Base-by-base conservation (phyloP, 306 rosid genomes). In the Vachellia pachyceras region DNA sequence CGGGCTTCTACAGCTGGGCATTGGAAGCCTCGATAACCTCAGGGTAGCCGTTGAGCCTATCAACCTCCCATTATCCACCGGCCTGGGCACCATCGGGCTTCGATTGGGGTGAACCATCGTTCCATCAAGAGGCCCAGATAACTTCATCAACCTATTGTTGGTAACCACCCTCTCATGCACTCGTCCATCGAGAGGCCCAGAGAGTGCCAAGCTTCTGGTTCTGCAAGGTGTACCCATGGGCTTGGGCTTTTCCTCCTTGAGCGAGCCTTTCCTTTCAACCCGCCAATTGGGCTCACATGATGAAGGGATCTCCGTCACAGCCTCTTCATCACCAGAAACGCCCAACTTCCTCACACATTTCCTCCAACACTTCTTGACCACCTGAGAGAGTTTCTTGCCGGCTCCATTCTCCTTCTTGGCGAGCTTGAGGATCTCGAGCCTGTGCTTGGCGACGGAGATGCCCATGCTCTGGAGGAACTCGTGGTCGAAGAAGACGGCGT, bases 381-480 rank as follows among this genome's bases (percentile, higher is more conserved):
- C 86, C 76, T 80, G 76, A 2, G 91, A 84, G 14, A 89, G 69
- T 0, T 84, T 49, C 13, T 84, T 84, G 1, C 87, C 72, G n/a
- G 47, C 50, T 33, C 49, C 77, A 37, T 39, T 69, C 36, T 91
- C 87, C 79, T 77, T 89, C 79, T 77, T 89, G 18, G 94, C 97
- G 1, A 93, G 90, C 90, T 96, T 93, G 70, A 96, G 94, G 55
- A 96, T 92, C 47, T 96, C 94, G 3, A 96, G 90, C 72, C 99
- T 80, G 87, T 96, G 98, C 77, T 93, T 96, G 84, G 98, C 98
- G 37, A 93, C 86, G 1, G 92, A 81, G 75, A 96, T 76, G 10
- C 99, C 99, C 91, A 93, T 92, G 87, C 94, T 95, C 63, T 89
- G 98, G 2, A 95, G 94, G 40, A 93, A 88, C 84, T 92, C 94